Conservation (phyloP, 2,329 filamentous ascomycete genomes). For the Diplodia scrobiculata region DNA sequence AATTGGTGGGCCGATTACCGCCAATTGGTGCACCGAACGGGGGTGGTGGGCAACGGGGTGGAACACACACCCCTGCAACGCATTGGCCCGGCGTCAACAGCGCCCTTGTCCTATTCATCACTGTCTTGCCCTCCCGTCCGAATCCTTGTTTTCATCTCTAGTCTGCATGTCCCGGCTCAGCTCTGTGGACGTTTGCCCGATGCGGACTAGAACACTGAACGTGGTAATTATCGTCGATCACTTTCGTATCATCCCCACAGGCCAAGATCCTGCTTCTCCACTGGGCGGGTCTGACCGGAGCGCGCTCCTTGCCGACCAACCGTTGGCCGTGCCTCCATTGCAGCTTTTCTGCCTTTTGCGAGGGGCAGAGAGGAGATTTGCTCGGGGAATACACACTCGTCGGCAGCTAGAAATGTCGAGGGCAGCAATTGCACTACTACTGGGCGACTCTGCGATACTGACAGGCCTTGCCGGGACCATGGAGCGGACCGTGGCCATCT, state of each 20-base stretch:
- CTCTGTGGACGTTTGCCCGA: background rate
- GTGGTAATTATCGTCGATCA: background rate
- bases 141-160: background rate
- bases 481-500: constrained; percentile 3
- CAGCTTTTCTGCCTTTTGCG: background rate
- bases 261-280: background rate
- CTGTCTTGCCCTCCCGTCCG: background rate
- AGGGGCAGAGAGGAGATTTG: too few relatives aligned
- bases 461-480: background rate
- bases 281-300: background rate
- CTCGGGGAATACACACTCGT: background rate
- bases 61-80: background rate
- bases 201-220: background rate
- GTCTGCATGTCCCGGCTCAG: too few relatives aligned
- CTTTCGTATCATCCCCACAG: constrained; percentile 5
- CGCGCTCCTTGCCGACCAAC: background rate
- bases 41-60: too few relatives aligned
- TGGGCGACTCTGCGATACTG: too few relatives aligned
- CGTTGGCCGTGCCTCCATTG: background rate
- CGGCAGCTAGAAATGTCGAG: too few relatives aligned
- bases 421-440: too few relatives aligned
- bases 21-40: too few relatives aligned
- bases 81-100: background rate
- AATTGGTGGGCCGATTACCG: too few relatives aligned
- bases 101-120: background rate